Base-by-base conservation (phyloP, 192 early-diverging fungal genomes). In the Funneliformis mosseae region DNA sequence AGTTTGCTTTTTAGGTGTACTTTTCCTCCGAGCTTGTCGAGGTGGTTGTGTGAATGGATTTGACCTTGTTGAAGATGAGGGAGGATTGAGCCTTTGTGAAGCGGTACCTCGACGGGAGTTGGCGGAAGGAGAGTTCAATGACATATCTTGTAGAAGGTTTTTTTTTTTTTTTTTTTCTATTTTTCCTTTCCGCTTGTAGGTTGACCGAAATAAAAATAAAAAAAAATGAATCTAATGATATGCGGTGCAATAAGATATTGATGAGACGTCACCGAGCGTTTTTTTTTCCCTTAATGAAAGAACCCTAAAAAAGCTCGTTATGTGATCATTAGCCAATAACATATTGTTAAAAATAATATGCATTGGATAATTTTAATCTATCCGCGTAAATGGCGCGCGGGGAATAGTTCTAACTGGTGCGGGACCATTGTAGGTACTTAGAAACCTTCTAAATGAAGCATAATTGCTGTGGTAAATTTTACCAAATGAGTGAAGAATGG, bases 391-490 rank as follows among this genome's bases (percentile, higher is more conserved):
- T 66, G 63, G 63, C 63, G 63, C 27, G 63, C 27, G 63, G 63
- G 21, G 38, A 18, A 33, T 41, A 42, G 21, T n/a, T 14, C 21
- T 41, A 42, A 70, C 12, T 18, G 11, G 14, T 39, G n/a, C n/a
- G 38, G 10, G 21, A 55, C 50, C 50, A 38, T 10, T 38, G 10
- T 41, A 43, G 8, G 38, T 39, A 9, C 28, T 16, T 68, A 67
- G 7, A 38, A 67, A 38, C 14, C 9, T 38, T 70, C 68, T 70
- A 70, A 70, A 70, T n/a, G 18, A 70, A 70, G 68, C 33, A 70
- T 21, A 39, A 42, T 39, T 41, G 21, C 25, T 39, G 68, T 45
- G 21, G 68, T 70, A 41, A 70, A 70, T 43, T 42, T 70, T 70
- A 0, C 68, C 68, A 43, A 43, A 70, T 43, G 33, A 39, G 68